Conservation (phyloP, 139 green algal species). For the Chlamydomonas urium region DNA sequence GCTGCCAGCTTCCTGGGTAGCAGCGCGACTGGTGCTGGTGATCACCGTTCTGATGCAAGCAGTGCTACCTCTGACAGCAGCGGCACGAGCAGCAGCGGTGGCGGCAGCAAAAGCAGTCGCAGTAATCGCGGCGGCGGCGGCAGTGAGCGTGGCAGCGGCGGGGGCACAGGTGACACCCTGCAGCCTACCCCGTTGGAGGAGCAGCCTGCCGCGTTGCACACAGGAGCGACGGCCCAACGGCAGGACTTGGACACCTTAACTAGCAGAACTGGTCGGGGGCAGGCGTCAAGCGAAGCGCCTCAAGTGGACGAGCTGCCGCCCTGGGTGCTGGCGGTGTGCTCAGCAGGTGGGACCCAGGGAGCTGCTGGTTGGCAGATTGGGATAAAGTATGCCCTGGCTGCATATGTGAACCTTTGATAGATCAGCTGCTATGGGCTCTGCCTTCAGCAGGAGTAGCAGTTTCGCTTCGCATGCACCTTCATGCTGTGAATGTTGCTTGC, state of each 20-base stretch:
- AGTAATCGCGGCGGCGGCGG: no score
- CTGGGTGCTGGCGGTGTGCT: constrained; percentile 34
- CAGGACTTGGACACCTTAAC: background rate
- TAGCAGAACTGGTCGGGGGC: background rate
- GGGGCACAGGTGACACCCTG: no score
- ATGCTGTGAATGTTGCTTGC: constrained; percentile 7
- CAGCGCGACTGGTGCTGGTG: no score
- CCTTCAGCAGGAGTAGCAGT: constrained; percentile 3
- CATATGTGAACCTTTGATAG: background rate
- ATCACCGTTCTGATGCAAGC: no score
- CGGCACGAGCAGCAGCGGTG: no score
- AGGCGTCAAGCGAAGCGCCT: background rate
- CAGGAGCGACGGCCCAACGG: background rate
- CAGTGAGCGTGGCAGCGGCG: no score
- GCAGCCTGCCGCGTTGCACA: no score
- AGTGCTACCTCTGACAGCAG: no score
- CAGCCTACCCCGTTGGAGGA: no score
- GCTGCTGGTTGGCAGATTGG: background rate
- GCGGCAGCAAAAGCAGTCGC: no score
- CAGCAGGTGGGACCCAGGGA: constrained; percentile 18
- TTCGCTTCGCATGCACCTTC: background rate
- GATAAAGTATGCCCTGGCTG: background rate
- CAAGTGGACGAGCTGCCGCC: constrained; percentile 16
- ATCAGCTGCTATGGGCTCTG: background rate
- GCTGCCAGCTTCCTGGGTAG: background rate